Conservation (phyloP, 176 grass and related monocot genomes). For the Aechmea fasciata region DNA sequence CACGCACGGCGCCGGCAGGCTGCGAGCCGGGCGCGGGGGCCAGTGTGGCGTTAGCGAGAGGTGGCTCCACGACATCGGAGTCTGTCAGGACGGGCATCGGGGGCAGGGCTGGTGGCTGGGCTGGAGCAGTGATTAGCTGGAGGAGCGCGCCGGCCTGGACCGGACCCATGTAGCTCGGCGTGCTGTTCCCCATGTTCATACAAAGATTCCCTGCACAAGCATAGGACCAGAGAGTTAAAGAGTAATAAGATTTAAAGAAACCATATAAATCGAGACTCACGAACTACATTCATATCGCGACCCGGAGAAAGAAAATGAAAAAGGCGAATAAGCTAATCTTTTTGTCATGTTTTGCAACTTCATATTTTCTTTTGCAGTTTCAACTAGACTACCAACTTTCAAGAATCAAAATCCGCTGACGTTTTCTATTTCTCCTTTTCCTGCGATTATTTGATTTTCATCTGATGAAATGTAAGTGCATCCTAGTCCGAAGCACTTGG, state of each 20-base stretch:
- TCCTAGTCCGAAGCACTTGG: neutral
- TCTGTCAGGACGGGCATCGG: conserved; percentile 28
- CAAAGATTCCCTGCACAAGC: conserved; percentile 51
- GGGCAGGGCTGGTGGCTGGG: conserved; percentile 30
- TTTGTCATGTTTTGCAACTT: too few relatives aligned
- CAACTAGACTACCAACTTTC: too few relatives aligned
- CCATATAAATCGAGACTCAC: neutral
- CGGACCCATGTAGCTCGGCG: conserved; percentile 30
- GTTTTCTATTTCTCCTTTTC: neutral
- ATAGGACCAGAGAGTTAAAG: neutral
- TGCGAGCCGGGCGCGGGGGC: neutral
- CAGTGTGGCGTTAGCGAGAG: conserved; percentile 23
- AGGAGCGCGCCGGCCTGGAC: conserved; percentile 15
- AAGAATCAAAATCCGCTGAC: too few relatives aligned
- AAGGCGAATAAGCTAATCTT: too few relatives aligned
- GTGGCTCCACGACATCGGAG: conserved; percentile 32
- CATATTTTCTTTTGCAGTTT: too few relatives aligned
- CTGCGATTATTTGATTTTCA: neutral
- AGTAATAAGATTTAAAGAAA: neutral
- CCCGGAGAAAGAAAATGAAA: too few relatives aligned
- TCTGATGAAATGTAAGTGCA: neutral
- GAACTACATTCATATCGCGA: neutral
- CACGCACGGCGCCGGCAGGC: conserved; percentile 13
- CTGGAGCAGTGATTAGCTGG: neutral
- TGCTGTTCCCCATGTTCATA: conserved; percentile 18